Evolutionary conservation across 768 basidiomycete genomes (phyloP).

Genomic region (Tylopilus sp.): DNA sequence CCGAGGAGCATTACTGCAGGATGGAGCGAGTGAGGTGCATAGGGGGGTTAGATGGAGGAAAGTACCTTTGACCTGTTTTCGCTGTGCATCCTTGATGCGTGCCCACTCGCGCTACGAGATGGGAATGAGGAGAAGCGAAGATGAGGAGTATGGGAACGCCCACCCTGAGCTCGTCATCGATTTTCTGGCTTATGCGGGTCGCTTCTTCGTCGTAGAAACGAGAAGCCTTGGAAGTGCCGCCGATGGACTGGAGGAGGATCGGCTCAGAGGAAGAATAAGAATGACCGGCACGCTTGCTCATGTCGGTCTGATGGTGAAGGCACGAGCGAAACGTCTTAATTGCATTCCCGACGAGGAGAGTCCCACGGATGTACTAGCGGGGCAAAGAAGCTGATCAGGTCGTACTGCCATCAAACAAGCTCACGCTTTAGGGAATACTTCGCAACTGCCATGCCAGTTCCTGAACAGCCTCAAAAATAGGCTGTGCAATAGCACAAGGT

Average conservation of each 20-base stretch:
- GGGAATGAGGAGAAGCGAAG: conserved; percentile 5
- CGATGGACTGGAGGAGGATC: conserved; percentile 30
- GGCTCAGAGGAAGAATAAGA: conserved; percentile 30
- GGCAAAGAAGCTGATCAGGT: conserved; percentile 33
- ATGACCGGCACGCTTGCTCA: conserved; percentile 30
- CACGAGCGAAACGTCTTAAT: conserved; percentile 25
- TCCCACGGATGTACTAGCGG: conserved; percentile 37
- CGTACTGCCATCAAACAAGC: conserved; percentile 29
- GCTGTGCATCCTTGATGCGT: conserved; percentile 42
- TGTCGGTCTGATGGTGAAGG: conserved; percentile 19
- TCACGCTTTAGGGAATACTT: conserved; percentile 20
- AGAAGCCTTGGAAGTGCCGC: conserved; percentile 30
- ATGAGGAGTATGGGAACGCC: not conserved
- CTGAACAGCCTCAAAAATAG: not conserved
- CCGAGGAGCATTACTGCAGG: conserved; percentile 66
- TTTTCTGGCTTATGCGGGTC: conserved; percentile 44
- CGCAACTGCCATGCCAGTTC: conserved; percentile 10
- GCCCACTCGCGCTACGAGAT: conserved; percentile 45
- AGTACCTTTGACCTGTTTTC: conserved; percentile 53
- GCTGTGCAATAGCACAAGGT: too few species aligned
- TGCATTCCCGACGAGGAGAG: conserved; percentile 28
- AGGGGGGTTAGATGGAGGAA: not conserved
- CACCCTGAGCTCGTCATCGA: conserved; percentile 58
- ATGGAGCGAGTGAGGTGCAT: conserved; percentile 4
- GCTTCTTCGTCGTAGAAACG: conserved; percentile 43